Evolutionary conservation across 2,329 filamentous ascomycete species (phyloP), one percentile per base, ranked within the genome.

Genomic region (Paecilomyces dactylethromorphus): DNA sequence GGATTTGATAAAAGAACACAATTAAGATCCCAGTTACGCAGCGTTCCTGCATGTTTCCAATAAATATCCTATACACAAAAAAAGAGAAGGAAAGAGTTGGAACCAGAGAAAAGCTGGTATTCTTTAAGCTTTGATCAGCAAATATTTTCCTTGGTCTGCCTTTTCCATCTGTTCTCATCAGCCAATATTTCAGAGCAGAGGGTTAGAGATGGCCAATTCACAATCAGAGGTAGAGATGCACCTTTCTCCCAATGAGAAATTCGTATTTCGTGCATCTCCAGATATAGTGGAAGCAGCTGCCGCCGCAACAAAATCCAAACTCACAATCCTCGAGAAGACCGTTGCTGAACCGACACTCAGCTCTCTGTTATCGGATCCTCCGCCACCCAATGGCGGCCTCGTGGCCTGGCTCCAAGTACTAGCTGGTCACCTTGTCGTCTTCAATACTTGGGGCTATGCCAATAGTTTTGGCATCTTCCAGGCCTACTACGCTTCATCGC

Each of bases 391-490:
- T 57, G 70, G 71, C 13, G 71, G 70, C 8, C 33, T 66, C 4
- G 29, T 39, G 32, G 71, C 71, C 22, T 74, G 71, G 70, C 64
- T 63, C 0, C 71, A 74, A 55, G 69, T 68, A 2, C 22, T 69
- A n/a, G 65, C 64, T 39, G 64, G 58, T 3, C 70, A 73, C 35
- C 56, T 74, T 11, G 61, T 71, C 29, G 63, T 72, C 15, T 63
- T 64, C 57, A 68, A 68, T 32, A 64, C 66, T 26, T 66, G 63
- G 62, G 64, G 64, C 1, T 64, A 69, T 33, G 62, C 66, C 26
- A 63, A 61, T 56, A 72, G 71, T 13, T 79, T 77, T 56, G 77
- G 78, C 10, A 67, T 79, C 26, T 81, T 79, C 60, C 77, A 81
- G 66, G 66, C 70, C 13, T 78, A 79, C 65, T 80, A 81, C 60